Conservation (phyloP, 2,329 filamentous ascomycete species). For the Graphilbum ipis-grandicollis region DNA sequence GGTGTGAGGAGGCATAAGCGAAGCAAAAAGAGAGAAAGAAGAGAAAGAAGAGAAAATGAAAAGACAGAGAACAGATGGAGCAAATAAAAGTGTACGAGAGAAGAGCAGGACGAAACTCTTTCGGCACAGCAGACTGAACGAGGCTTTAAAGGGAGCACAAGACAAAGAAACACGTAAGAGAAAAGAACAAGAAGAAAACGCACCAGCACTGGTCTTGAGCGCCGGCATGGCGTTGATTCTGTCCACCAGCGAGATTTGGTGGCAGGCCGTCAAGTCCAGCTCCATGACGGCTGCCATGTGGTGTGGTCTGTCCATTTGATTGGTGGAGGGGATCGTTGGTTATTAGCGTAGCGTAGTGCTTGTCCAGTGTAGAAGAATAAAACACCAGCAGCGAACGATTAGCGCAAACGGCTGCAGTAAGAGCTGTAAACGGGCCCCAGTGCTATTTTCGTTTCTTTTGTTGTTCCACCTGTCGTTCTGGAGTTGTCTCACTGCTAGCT, state of each 20-base stretch:
- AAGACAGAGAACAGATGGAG: background rate
- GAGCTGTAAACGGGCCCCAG: too few species aligned
- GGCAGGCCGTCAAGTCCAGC: conserved; percentile 30
- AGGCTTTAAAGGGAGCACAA: background rate
- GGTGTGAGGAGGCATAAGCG: background rate
- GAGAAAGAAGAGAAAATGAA: background rate
- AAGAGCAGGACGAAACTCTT: background rate
- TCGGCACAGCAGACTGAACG: background rate
- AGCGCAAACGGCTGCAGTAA: too few species aligned
- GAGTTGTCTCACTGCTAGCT: too few species aligned
- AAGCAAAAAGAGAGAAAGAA: background rate
- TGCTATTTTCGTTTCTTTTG: too few species aligned
- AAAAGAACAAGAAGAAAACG: conserved; percentile 13
- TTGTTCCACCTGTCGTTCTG: too few species aligned
- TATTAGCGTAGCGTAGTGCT: too few species aligned
- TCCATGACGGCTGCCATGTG: conserved; percentile 25
- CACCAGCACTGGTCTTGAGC: conserved; percentile 42
- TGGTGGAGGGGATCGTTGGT: too few species aligned
- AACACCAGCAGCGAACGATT: too few species aligned
- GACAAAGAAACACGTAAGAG: background rate
- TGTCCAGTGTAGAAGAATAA: too few species aligned
- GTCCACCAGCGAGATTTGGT: conserved; percentile 31
- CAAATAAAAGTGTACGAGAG: background rate
- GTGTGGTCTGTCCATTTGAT: conserved; percentile 17
- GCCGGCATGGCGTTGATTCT: conserved; percentile 38